These are phyloP conservation scores for Kwoniella pini DNA, from an alignment of 768 basidiomycete genomes.

Conservation along the genomic window DNA sequence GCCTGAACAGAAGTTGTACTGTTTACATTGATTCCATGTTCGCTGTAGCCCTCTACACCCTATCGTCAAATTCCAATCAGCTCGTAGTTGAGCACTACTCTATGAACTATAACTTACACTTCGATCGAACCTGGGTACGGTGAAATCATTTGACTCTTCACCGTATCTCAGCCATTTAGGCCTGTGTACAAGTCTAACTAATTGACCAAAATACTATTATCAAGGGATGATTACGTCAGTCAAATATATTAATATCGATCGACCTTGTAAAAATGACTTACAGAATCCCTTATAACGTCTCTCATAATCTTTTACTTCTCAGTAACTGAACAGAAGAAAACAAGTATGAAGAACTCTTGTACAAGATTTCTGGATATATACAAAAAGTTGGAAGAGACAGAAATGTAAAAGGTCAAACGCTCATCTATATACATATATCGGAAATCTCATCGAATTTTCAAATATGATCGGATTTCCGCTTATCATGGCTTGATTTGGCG, in stretches of 20 bases:
- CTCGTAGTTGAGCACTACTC: no score
- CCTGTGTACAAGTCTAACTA: constrained; percentile 19
- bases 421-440: not conserved
- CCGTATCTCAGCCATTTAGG: constrained; percentile 22
- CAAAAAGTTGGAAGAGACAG: not conserved
- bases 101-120: not conserved
- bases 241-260: no score
- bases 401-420: not conserved
- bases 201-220: constrained; percentile 30
- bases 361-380: no score
- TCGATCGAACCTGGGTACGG: constrained; percentile 27
- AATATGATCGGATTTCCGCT: not conserved
- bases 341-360: no score
- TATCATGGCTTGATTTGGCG: constrained; percentile 7
- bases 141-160: constrained; percentile 27
- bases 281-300: constrained; percentile 22
- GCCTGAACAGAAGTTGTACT: constrained; percentile 1
- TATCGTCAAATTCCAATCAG: no score
- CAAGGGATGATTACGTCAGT: not conserved
- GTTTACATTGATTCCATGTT: not conserved
- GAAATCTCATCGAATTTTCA: constrained; percentile 1
- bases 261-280: no score
- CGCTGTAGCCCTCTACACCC: not conserved
- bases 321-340: no score
- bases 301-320: no score